phyloP scores from a whole-genome alignment of 2,329 filamentous ascomycete species.

The Atkinsonella texensis region DNA sequence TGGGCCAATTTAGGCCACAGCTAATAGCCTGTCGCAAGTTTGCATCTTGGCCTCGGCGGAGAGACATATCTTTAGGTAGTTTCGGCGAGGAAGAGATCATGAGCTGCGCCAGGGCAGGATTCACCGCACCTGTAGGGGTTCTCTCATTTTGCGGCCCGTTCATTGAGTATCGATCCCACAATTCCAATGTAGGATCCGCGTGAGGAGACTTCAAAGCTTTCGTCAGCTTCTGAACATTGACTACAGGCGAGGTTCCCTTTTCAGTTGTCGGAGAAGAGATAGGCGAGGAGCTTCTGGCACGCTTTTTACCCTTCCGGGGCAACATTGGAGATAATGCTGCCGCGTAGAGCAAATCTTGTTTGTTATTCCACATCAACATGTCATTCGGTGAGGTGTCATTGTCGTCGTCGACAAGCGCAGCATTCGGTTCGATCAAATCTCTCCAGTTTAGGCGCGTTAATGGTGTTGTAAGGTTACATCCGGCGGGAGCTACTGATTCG shows the following conservation, averaged over 20 bases:
- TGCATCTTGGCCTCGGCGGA: constrained; percentile 27
- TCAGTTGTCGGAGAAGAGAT: constrained; percentile 50
- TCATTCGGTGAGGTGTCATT: constrained; percentile 46
- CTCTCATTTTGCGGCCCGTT: constrained; percentile 27
- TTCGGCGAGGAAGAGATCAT: constrained; percentile 62
- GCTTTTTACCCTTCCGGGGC: constrained; percentile 46
- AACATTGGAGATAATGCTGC: constrained; percentile 35
- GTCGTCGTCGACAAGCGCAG: constrained; percentile 30
- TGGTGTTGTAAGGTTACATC: constrained; percentile 26
- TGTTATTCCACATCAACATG: constrained; percentile 48
- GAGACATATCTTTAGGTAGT: constrained; percentile 30
- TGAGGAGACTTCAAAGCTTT: constrained; percentile 53
- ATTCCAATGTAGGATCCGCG: constrained; percentile 58
- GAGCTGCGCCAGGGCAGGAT: constrained; percentile 50
- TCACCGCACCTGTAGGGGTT: constrained; percentile 33
- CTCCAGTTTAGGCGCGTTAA: constrained; percentile 43
- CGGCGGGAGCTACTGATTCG: not conserved
- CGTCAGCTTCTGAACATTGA: constrained; percentile 48
- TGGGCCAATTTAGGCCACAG: constrained; percentile 60
- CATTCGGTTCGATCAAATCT: constrained; percentile 39
- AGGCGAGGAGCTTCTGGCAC: constrained; percentile 64
- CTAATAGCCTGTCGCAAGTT: constrained; percentile 53
- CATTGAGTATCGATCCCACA: constrained; percentile 66
- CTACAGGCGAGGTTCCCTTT: constrained; percentile 29
- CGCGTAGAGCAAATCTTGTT: constrained; percentile 27